Conservation (phyloP, 352 stramenopile genomes). For the Globisporangium barbulae region DNA sequence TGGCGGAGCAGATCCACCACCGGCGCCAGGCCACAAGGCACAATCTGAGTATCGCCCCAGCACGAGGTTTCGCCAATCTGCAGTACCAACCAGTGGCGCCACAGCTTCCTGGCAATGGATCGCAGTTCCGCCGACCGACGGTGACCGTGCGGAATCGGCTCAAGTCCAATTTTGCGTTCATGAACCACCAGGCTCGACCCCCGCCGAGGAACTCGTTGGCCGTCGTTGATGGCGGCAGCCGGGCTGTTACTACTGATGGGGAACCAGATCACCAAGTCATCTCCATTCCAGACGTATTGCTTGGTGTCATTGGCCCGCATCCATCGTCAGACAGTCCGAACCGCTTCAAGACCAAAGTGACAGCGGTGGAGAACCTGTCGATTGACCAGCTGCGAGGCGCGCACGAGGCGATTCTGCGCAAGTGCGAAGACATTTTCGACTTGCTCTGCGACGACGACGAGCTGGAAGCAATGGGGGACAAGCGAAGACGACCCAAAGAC, state of each 20-base stretch:
- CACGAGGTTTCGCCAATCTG: neutral
- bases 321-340: conserved; percentile 15
- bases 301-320: conserved; percentile 29
- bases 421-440: conserved; percentile 60
- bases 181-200: conserved; percentile 2
- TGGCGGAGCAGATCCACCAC: conserved; percentile 54
- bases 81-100: conserved; percentile 14
- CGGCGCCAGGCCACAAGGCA: conserved; percentile 29
- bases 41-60: conserved; percentile 20
- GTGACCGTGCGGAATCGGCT: conserved; percentile 7
- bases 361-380: neutral
- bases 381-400: conserved; percentile 19
- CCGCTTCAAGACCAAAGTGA: conserved; percentile 9
- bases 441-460: conserved; percentile 48
- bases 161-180: conserved; percentile 14
- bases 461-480: conserved; percentile 10
- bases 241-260: neutral
- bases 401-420: conserved; percentile 30
- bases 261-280: neutral
- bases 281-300: conserved; percentile 48
- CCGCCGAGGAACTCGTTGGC: neutral
- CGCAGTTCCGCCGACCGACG: conserved; percentile 8
- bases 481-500: neutral
- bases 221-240: neutral
- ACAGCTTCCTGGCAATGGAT: neutral